A percentile compares a stretch with the other conserved stretches of the same genome.
phyloP scores from a whole-genome alignment of 2,329 filamentous ascomycete species.

The Epichloe amarillans region DNA sequence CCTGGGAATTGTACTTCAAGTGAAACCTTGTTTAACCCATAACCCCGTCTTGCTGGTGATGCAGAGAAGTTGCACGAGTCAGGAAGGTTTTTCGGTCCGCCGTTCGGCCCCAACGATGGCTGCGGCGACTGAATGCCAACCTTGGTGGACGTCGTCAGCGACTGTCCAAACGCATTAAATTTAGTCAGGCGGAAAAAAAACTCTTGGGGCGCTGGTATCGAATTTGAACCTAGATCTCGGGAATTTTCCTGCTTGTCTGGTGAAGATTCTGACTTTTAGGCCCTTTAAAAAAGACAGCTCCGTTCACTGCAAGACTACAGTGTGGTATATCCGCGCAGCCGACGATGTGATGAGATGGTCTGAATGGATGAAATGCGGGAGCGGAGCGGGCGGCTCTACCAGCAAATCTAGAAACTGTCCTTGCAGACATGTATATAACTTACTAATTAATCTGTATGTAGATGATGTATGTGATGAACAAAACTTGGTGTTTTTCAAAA shows the following conservation, averaged over 20 bases:
- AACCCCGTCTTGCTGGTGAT: neutral
- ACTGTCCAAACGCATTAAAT: neutral
- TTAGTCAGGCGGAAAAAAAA: too few relatives aligned
- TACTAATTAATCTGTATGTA: neutral
- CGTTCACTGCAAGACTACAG: neutral
- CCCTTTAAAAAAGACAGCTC: neutral
- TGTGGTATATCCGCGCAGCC: neutral
- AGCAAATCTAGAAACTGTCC: neutral
- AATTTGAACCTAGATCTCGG: neutral
- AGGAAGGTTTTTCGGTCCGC: neutral
- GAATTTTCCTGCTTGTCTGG: neutral
- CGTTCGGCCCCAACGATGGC: neutral
- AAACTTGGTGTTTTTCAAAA: neutral
- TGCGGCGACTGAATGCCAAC: neutral
- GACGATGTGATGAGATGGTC: neutral
- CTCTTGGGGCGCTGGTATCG: neutral
- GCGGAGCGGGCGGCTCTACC: neutral
- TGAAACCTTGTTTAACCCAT: neutral
- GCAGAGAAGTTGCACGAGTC: neutral
- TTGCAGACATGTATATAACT: neutral
- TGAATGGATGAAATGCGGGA: constrained; percentile 5
- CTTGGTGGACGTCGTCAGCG: neutral
- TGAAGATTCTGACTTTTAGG: neutral
- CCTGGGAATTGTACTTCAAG: neutral
- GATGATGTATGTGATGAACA: neutral